phyloP scores from a whole-genome alignment of 2,329 filamentous ascomycete species.

The Botrytis deweyae region DNA sequence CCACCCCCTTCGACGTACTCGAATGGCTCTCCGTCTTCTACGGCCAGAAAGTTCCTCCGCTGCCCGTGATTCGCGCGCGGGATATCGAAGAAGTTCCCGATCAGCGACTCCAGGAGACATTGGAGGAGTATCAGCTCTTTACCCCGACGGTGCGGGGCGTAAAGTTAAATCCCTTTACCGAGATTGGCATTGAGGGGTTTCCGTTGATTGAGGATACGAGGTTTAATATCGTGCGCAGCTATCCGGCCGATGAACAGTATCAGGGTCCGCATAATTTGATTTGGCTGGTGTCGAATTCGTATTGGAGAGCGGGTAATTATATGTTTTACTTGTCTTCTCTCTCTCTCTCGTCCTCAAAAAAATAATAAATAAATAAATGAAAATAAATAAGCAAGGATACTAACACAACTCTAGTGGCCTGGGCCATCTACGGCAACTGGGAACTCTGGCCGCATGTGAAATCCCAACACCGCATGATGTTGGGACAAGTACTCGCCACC shows the following conservation, averaged over 20 bases:
- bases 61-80: neutral
- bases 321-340: neutral
- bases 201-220: neutral
- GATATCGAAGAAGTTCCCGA: neutral
- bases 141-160: neutral
- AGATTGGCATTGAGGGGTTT: neutral
- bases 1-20: neutral
- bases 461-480: neutral
- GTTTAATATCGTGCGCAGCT: neutral
- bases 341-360: neutral
- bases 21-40: neutral
- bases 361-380: neutral
- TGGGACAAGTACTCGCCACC: neutral
- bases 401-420: neutral
- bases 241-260: neutral
- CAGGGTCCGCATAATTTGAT: neutral
- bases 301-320: neutral
- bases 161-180: neutral
- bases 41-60: neutral
- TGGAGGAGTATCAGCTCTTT: neutral
- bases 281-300: neutral
- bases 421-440: conserved; percentile 11
- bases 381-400: neutral
- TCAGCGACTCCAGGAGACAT: neutral
- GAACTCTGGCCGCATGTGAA: neutral